Base-by-base conservation (phyloP, 2,329 filamentous ascomycete genomes). In the Penicillium paneum region DNA sequence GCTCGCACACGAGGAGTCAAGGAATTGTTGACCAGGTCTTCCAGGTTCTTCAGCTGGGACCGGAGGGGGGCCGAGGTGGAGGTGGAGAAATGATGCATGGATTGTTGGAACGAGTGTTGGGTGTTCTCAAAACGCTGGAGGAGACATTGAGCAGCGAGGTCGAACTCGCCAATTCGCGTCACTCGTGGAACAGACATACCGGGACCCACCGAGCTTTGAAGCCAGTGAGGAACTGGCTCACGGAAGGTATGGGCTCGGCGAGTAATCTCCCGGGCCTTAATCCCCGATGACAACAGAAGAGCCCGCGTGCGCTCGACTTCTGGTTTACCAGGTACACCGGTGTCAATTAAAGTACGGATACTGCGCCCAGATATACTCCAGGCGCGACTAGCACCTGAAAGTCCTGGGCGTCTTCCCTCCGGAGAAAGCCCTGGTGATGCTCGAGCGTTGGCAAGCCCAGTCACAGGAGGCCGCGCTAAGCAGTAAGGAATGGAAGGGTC, bases 201-300 rank as follows among this genome's bases (percentile, higher is more conserved):
- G 12, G 65, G 43, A 4, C 63, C 64, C 17, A 66, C 56, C 8
- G 70, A 58, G 44, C 59, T 65, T 49, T 64, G 67, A 40, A 75
- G 59, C 47, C 77, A 74, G 3, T 66, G 64, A 5, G 74, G 67
- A 12, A 71, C 71, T 24, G 68, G 65, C 21, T 65, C 65, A 19
- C 72, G 72, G 19, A 68, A 56, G 34, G 79, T 78, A 41, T 86
- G 74, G 4, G 88, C 85, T 43, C 87, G 83, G 4, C 85, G 82
- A 28, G 81, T 80, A 51, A 97, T 89, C 67, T 94, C 90, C 65
- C 86, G 86, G 0, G 93, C 92, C 74, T 95, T 96, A 67, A 97
- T 86, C n/a, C 91, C 92, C 0, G 91, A 90, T 59, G 87, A 89
- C 21, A 96, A 78, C 38, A 96, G 83, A 8, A 95, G 79, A 0